These are phyloP conservation scores for Cladosporium sp. DNA, from an alignment of 2,329 filamentous ascomycete genomes.

Conservation along the genomic window DNA sequence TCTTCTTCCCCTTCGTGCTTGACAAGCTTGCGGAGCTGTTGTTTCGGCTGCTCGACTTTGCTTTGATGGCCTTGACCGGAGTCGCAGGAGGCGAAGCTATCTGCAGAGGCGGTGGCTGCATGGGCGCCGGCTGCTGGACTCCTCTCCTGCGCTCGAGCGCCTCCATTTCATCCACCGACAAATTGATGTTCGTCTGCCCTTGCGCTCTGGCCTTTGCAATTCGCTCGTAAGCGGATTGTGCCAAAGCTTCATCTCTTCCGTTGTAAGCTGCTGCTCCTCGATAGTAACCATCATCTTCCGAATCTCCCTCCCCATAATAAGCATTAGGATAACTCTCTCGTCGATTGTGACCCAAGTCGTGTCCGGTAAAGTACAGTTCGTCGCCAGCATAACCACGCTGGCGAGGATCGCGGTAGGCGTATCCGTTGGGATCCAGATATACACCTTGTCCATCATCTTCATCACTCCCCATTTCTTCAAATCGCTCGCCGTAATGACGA, in stretches of 20 bases:
- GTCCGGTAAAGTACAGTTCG: conserved; percentile 47
- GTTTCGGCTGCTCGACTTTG: conserved; percentile 27
- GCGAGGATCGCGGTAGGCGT: conserved; percentile 25
- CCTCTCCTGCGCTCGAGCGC: conserved; percentile 65
- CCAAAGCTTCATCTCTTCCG: conserved; percentile 69
- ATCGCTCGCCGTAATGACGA: conserved; percentile 35
- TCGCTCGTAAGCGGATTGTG: conserved; percentile 73
- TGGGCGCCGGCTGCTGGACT: conserved; percentile 27
- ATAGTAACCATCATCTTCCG: conserved; percentile 49
- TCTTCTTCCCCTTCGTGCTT: conserved; percentile 32
- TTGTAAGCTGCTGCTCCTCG: conserved; percentile 42
- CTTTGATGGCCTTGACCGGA: conserved; percentile 23
- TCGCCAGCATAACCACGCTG: conserved; percentile 37
- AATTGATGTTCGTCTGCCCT: conserved; percentile 73
- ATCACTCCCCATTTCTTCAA: conserved; percentile 63
- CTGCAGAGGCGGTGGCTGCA: conserved; percentile 14
- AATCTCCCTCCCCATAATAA: conserved; percentile 19
- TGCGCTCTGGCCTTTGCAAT: conserved; percentile 73
- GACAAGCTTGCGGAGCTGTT: conserved; percentile 35
- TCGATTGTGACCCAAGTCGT: conserved; percentile 41
- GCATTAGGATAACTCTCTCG: conserved; percentile 45
- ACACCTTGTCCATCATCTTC: conserved; percentile 45
- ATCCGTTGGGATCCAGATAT: conserved; percentile 37
- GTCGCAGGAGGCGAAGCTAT: conserved; percentile 13
- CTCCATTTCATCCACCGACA: conserved; percentile 74